Base-by-base conservation (phyloP, 192 early-diverging fungal genomes). In the Phlyctochytrium arcticum region DNA sequence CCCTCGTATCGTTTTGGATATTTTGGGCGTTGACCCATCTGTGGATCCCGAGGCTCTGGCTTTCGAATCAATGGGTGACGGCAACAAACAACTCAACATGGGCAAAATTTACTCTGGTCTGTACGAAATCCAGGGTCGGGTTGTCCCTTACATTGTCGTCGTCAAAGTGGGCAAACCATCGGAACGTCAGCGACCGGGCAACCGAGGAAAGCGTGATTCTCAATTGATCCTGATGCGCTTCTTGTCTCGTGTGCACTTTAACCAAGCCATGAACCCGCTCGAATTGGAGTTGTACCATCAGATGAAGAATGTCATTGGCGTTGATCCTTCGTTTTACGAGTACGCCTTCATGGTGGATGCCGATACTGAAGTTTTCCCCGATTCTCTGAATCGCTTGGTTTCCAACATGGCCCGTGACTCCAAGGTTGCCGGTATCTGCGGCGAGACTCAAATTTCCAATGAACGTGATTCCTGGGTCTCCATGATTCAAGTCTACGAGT, bases 221-320 rank as follows among this genome's bases (percentile, higher is more conserved):
- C 97, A 99, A 75, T 87, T 99, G 80, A 80, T 99, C 36, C 80
- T 97, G 67, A 99, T 99, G 97, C 80, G 87, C 39, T 99, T 97
- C 87, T 82, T 99, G 62, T 94, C 93, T 72, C 89, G 94, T 71
- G 93, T 99, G 17, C 92, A 94, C 75, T 97, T 93, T 72, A 89
- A 96, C 69, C 78, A 85, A 53, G 81, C 90, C 17, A 98, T 99
- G 95, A 87, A 87, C 26, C 93, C 95, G 12, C 80, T 99, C 61
- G 95, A 99, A 75, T 85, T 99, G 39, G 95, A 99, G 68, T 87
- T 99, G 60, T 97, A 91, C 79, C 94, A 97, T 77, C 95, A 98
- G 71, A 93, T 99, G 83, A 96, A 99, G 81, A 96, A 83, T 72
- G 90, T 97, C 34, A 97, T 99, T 78, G 97, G 97, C 31, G 95